Conservation (phyloP, 768 basidiomycete genomes). For the Pisolithus marmoratus region DNA sequence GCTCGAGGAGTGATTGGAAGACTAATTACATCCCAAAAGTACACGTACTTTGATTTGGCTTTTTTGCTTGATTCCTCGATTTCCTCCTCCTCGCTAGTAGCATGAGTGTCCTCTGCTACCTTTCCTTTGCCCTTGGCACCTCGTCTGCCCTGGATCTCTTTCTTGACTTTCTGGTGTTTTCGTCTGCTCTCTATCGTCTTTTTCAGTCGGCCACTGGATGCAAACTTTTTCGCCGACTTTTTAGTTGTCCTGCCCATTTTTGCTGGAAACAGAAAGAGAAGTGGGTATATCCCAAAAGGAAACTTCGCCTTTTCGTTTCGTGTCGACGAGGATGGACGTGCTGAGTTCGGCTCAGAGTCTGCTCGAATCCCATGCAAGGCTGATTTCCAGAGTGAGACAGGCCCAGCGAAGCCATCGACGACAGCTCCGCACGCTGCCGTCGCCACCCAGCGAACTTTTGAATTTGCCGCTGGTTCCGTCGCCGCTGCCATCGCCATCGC, state of each 20-base stretch:
- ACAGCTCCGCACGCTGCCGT: conserved; percentile 48
- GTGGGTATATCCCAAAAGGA: conserved; percentile 10
- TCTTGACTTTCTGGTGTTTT: conserved; percentile 71
- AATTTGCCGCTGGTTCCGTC: conserved; percentile 54
- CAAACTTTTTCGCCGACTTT: conserved; percentile 86
- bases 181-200: conserved; percentile 80
- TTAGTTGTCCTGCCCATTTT: conserved; percentile 59
- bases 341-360: conserved; percentile 59
- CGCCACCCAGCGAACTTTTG: conserved; percentile 51
- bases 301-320: background rate
- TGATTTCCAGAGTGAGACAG: conserved; percentile 50
- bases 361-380: conserved; percentile 53
- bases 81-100: conserved; percentile 29
- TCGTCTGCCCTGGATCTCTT: conserved; percentile 61
- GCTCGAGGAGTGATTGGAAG: conserved; percentile 1
- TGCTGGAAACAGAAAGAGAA: background rate
- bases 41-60: conserved; percentile 10
- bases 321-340: too few species aligned
- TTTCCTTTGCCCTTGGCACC: conserved; percentile 34
- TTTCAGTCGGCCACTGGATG: conserved; percentile 81
- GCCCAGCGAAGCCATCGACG: conserved; percentile 54
- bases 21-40: background rate
- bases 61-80: conserved; percentile 1
- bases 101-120: conserved; percentile 19
- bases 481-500: conserved; percentile 45